Conservation (phyloP, 768 basidiomycete genomes). For the Hypsizygus marmoreus region DNA sequence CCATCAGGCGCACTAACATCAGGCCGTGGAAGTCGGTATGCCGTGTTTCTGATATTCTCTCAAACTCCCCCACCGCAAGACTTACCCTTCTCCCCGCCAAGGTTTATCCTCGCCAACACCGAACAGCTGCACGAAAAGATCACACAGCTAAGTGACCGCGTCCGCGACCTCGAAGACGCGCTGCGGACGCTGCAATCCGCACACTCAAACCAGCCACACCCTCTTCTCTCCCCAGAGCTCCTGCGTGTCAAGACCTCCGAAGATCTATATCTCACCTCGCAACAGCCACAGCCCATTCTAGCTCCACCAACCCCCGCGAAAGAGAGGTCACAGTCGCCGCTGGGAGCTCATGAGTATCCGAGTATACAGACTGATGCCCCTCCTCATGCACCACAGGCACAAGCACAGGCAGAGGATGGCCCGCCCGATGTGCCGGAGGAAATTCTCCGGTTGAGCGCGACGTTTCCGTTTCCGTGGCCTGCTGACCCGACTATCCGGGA, state of each 20-base stretch:
- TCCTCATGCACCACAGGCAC: too few relatives aligned
- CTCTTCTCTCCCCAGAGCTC: conserved; percentile 59
- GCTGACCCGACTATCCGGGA: conserved; percentile 64
- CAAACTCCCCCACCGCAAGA: background rate
- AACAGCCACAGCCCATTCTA: conserved; percentile 7
- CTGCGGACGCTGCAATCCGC: conserved; percentile 46
- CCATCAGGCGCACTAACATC: conserved; percentile 64
- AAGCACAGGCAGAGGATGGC: conserved; percentile 19
- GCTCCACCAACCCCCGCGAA: too few relatives aligned
- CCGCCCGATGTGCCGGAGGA: conserved; percentile 46
- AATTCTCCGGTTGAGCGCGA: conserved; percentile 60
- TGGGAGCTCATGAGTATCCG: too few relatives aligned
- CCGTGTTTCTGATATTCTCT: conserved; percentile 15
- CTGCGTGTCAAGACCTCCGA: conserved; percentile 67
- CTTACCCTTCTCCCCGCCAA: conserved; percentile 19
- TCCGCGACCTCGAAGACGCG: conserved; percentile 65
- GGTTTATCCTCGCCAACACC: conserved; percentile 70
- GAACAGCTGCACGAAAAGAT: conserved; percentile 69
- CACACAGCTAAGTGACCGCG: conserved; percentile 59
- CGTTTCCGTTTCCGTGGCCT: conserved; percentile 72
- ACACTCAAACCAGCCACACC: conserved; percentile 45
- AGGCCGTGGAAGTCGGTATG: conserved; percentile 63
- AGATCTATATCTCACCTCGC: conserved; percentile 53
- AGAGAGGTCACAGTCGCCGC: too few relatives aligned
- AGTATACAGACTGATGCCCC: too few relatives aligned